These are phyloP conservation scores for Entonaema liquescens DNA, from an alignment of 495 filamentous ascomycete genomes.

Conservation along the genomic window DNA sequence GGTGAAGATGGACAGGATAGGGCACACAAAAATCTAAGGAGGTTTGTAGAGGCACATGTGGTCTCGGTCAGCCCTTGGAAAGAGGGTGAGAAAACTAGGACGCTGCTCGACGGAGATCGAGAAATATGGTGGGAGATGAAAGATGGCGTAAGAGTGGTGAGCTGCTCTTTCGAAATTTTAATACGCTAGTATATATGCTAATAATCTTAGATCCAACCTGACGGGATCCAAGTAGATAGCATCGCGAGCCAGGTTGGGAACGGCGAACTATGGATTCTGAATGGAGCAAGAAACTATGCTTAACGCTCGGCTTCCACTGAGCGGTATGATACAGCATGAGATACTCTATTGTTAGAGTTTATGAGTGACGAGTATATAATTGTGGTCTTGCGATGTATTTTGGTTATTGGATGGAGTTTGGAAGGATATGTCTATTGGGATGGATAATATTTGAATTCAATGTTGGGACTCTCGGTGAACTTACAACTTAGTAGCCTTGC, in stretches of 20 bases:
- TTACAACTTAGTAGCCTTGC: background rate
- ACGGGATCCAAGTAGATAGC: constrained; percentile 74
- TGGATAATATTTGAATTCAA: background rate
- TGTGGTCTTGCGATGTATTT: background rate
- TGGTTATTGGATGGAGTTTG: background rate
- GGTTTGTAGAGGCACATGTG: constrained; percentile 90
- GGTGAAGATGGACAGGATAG: constrained; percentile 81
- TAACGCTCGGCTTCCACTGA: constrained; percentile 8
- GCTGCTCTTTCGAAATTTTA: constrained; percentile 38
- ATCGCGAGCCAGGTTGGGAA: constrained; percentile 79
- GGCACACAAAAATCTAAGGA: constrained; percentile 77
- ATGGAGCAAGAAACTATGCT: constrained; percentile 70
- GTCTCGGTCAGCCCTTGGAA: constrained; percentile 81
- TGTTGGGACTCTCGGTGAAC: background rate
- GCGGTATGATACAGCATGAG: background rate
- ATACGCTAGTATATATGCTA: background rate
- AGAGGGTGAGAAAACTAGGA: constrained; percentile 75
- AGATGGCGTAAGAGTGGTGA: constrained; percentile 74
- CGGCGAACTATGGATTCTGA: constrained; percentile 84
- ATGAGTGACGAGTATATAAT: background rate
- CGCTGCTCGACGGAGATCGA: constrained; percentile 68
- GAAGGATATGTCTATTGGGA: background rate
- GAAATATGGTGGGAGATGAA: constrained; percentile 84
- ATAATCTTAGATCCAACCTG: constrained; percentile 76
- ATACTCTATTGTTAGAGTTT: background rate